These are phyloP conservation scores for Hypoxylon fuscum DNA, from an alignment of 495 filamentous ascomycete species.

Conservation along the genomic window DNA sequence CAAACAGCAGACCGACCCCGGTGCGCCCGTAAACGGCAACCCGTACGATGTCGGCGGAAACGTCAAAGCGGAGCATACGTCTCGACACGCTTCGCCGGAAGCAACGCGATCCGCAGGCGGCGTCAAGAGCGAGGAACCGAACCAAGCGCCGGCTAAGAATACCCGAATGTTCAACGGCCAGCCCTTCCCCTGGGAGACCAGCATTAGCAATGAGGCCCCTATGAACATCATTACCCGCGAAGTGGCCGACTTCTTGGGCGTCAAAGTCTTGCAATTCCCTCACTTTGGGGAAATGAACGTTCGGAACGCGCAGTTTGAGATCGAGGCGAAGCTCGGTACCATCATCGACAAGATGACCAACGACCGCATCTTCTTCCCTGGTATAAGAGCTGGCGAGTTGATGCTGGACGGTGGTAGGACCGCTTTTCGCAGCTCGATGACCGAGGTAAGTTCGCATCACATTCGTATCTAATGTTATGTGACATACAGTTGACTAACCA, in stretches of 20 bases:
- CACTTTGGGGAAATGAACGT: constrained; percentile 62
- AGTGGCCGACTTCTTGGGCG: constrained; percentile 79
- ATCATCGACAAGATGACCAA: constrained; percentile 75
- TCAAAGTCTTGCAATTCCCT: constrained; percentile 68
- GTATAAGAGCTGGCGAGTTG: constrained; percentile 68
- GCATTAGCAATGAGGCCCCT: constrained; percentile 70
- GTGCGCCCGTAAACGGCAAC: constrained; percentile 49
- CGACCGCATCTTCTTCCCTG: constrained; percentile 67
- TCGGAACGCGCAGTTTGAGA: constrained; percentile 78
- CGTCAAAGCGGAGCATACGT: constrained; percentile 46
- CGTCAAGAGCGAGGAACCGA: constrained; percentile 33
- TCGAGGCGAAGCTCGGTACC: constrained; percentile 90
- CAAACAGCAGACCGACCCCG: constrained; percentile 34
- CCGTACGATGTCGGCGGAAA: constrained; percentile 31
- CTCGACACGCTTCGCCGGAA: constrained; percentile 60
- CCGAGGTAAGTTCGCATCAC: constrained; percentile 65
- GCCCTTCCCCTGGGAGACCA: constrained; percentile 74
- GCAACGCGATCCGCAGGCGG: constrained; percentile 48
- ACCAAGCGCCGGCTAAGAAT: constrained; percentile 13
- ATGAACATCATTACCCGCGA: constrained; percentile 71
- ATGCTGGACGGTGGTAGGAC: constrained; percentile 64
- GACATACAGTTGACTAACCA: constrained; percentile 8
- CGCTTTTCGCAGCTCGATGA: constrained; percentile 86
- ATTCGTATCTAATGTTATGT: constrained; percentile 1
- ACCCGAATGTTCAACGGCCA: constrained; percentile 36